Percentiles rank a stretch among this genome's conserved stretches.
Conservation (phyloP, 2,329 filamentous ascomycete species). For the Emericellopsis atlantica region DNA sequence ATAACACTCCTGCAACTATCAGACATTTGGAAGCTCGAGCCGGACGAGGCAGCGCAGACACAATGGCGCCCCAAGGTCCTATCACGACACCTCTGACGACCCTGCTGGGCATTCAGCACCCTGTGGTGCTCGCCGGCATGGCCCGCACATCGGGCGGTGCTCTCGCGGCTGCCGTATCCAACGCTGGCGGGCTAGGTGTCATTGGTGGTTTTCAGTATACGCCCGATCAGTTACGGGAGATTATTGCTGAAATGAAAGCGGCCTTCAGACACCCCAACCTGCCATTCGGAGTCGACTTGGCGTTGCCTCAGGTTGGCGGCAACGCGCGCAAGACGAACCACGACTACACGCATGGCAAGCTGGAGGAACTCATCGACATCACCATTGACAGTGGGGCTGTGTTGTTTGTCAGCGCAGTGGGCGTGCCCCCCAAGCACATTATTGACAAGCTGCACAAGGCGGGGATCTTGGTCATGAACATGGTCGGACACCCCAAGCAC, state of each 20-base stretch:
- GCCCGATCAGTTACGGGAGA: conserved; percentile 60
- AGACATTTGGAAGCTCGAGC: not conserved
- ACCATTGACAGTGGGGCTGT: conserved; percentile 73
- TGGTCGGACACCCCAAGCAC: conserved; percentile 89
- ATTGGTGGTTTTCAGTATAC: conserved; percentile 63
- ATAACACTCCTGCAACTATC: no score
- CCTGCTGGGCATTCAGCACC: conserved; percentile 75
- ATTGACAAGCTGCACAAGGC: conserved; percentile 68
- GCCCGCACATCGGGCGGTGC: conserved; percentile 67
- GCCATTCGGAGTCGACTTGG: conserved; percentile 85
- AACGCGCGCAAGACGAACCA: conserved; percentile 82
- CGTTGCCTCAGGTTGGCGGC: conserved; percentile 79
- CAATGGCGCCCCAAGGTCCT: conserved; percentile 31
- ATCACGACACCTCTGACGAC: conserved; percentile 67
- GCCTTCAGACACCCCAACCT: conserved; percentile 53
- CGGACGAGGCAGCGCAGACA: conserved; percentile 1
- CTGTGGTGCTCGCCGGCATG: conserved; percentile 90
- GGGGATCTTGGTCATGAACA: conserved; percentile 86
- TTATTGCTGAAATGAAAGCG: conserved; percentile 77
- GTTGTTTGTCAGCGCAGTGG: conserved; percentile 80
- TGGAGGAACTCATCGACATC: conserved; percentile 80
- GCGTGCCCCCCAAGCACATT: conserved; percentile 63
- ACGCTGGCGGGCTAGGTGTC: conserved; percentile 74
- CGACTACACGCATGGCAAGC: conserved; percentile 83
- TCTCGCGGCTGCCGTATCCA: conserved; percentile 77